A percentile compares a stretch with the other conserved stretches of the same genome.
Conservation (phyloP, 2,329 filamentous ascomycete genomes). For the Hymenotorrendiella dingleyae region DNA sequence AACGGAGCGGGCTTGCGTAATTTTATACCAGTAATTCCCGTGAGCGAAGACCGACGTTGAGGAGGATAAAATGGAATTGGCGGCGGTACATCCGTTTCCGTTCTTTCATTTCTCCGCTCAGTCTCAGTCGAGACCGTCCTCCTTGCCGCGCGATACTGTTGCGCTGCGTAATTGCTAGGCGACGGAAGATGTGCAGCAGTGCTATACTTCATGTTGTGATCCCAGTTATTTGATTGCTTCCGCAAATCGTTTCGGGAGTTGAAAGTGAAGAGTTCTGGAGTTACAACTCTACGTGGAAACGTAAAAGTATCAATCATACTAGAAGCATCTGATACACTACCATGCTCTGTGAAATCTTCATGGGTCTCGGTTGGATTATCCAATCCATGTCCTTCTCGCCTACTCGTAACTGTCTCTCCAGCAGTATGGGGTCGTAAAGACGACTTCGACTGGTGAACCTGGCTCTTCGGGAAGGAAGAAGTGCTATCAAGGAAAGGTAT, state of each 20-base stretch:
- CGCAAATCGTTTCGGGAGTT: constrained; percentile 10
- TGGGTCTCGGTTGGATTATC: constrained; percentile 30
- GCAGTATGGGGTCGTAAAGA: constrained; percentile 28
- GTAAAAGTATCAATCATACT: constrained; percentile 18
- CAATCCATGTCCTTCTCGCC: constrained; percentile 32
- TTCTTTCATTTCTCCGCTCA: constrained; percentile 5
- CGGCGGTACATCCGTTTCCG: constrained; percentile 1
- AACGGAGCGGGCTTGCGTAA: constrained; percentile 1
- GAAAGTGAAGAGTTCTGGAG: constrained; percentile 10
- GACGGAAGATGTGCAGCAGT: constrained; percentile 16
- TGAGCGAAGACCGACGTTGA: constrained; percentile 26
- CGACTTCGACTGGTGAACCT: constrained; percentile 19
- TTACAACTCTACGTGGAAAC: constrained; percentile 13
- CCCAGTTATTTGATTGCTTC: constrained; percentile 20
- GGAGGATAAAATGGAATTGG: constrained; percentile 15
- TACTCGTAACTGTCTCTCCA: constrained; percentile 29
- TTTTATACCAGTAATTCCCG: constrained; percentile 21
- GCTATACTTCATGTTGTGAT: constrained; percentile 23
- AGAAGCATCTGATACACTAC: constrained; percentile 18
- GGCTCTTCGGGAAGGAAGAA: constrained; percentile 15
- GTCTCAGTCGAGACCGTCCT: background rate
- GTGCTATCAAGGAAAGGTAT: constrained; percentile 21
- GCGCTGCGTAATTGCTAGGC: constrained; percentile 6
- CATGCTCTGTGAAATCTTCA: constrained; percentile 25
- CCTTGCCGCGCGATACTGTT: constrained; percentile 12